Conservation (phyloP, 805 yeast genomes). For the Spathaspora arborariae region DNA sequence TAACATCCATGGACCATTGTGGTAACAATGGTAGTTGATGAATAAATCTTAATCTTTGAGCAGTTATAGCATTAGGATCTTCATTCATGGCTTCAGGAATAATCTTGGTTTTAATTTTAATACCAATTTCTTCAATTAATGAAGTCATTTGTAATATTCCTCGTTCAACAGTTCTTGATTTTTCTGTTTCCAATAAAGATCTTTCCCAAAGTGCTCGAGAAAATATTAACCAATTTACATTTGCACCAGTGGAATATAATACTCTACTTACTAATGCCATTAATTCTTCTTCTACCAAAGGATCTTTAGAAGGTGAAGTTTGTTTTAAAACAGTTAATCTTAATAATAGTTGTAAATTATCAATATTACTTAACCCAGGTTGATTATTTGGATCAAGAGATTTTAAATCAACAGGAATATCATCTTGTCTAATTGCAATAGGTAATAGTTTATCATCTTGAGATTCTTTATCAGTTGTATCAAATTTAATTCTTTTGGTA, state of each 20-base stretch:
- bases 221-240: constrained; percentile 71
- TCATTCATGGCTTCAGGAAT: constrained; percentile 43
- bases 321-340: constrained; percentile 60
- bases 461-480: constrained; percentile 22
- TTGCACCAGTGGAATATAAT: constrained; percentile 41
- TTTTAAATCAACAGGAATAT: constrained; percentile 53
- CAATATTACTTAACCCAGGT: constrained; percentile 67
- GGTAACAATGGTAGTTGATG: constrained; percentile 77
- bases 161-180: constrained; percentile 85
- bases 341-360: constrained; percentile 69
- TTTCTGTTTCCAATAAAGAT: constrained; percentile 74
- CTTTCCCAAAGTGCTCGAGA: constrained; percentile 88
- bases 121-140: constrained; percentile 82
- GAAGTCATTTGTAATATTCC: constrained; percentile 93
- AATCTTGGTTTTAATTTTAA: constrained; percentile 53
- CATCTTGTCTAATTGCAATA: constrained; percentile 55
- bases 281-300: constrained; percentile 79
- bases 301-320: constrained; percentile 67
- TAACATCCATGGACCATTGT: constrained; percentile 78
- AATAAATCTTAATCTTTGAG: constrained; percentile 60
- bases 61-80: constrained; percentile 33
- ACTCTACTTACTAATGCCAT: constrained; percentile 72
- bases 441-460: constrained; percentile 48
- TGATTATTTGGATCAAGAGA: constrained; percentile 76
- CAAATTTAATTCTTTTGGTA: constrained; percentile 38